Evolutionary conservation across 1,284 basidiomycete genomes (phyloP).

Genomic region (Exobasidium cylindrosporum): DNA sequence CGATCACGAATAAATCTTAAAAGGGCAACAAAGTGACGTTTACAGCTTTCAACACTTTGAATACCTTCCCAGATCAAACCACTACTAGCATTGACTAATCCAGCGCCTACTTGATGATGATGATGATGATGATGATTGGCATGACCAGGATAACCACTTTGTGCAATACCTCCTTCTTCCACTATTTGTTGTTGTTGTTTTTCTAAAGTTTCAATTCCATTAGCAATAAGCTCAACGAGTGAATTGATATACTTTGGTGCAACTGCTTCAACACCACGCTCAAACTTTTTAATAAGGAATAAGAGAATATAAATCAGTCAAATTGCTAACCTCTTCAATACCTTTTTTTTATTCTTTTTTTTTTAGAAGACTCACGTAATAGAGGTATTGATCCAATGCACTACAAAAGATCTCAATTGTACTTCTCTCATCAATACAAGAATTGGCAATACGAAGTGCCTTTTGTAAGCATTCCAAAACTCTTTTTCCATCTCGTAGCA

Average conservation of each 20-base stretch:
- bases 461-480: constrained; percentile 54
- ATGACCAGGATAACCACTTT: constrained; percentile 16
- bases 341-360: no score
- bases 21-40: constrained; percentile 86
- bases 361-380: no score
- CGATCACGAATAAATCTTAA: constrained; percentile 74
- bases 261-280: constrained; percentile 49
- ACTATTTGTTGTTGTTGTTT: constrained; percentile 4
- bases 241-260: constrained; percentile 51
- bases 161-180: constrained; percentile 15
- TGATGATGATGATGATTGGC: neutral
- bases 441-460: constrained; percentile 51
- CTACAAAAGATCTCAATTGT: constrained; percentile 53
- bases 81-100: constrained; percentile 69
- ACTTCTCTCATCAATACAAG: constrained; percentile 50
- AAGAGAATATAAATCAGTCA: constrained; percentile 1
- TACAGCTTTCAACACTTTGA: constrained; percentile 69
- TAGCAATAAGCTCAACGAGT: constrained; percentile 49
- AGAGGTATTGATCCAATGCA: constrained; percentile 52
- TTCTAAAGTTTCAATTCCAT: constrained; percentile 34
- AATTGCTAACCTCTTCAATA: constrained; percentile 17
- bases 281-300: no score
- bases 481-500: constrained; percentile 50
- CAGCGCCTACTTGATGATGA: constrained; percentile 55
- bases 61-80: constrained; percentile 3